Evolutionary conservation across 2,329 filamentous ascomycete genomes (phyloP).

Genomic region (Apiospora koreana): DNA sequence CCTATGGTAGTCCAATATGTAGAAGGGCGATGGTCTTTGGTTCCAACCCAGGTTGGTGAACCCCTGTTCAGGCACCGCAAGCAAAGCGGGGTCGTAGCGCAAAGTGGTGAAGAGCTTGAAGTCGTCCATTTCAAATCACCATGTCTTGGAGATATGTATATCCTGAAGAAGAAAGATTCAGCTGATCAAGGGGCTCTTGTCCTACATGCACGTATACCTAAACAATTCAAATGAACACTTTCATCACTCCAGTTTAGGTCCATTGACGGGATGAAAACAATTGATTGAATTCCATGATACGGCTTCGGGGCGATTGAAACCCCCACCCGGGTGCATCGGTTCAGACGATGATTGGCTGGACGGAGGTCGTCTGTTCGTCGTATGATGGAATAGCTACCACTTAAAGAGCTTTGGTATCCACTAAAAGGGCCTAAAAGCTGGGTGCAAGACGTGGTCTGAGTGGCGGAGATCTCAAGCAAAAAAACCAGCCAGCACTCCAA

Average conservation of each 20-base stretch:
- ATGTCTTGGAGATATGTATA: background rate
- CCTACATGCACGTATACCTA: too few relatives aligned
- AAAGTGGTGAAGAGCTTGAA: conserved; percentile 72
- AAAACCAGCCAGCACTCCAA: background rate
- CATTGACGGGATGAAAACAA: too few relatives aligned
- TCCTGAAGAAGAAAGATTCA: too few relatives aligned
- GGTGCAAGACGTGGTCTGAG: background rate
- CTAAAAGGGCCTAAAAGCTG: background rate
- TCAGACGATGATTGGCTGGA: background rate
- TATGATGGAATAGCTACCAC: background rate
- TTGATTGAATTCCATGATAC: too few relatives aligned
- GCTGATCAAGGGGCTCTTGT: too few relatives aligned
- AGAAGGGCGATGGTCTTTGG: conserved; percentile 62
- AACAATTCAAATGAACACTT: too few relatives aligned
- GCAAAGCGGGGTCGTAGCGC: conserved; percentile 67
- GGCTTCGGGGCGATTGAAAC: background rate
- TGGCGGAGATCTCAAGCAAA: background rate
- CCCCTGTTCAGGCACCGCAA: conserved; percentile 38
- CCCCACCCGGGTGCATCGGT: background rate
- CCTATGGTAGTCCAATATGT: conserved; percentile 78
- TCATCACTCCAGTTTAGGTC: too few relatives aligned
- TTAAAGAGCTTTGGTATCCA: background rate
- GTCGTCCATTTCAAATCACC: conserved; percentile 23
- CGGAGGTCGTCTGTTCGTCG: background rate
- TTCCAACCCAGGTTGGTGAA: conserved; percentile 53